Evolutionary conservation across 2,329 filamentous ascomycete species (phyloP), one percentile per base, ranked within the genome.

Genomic region (Rhinocladiella similis): DNA sequence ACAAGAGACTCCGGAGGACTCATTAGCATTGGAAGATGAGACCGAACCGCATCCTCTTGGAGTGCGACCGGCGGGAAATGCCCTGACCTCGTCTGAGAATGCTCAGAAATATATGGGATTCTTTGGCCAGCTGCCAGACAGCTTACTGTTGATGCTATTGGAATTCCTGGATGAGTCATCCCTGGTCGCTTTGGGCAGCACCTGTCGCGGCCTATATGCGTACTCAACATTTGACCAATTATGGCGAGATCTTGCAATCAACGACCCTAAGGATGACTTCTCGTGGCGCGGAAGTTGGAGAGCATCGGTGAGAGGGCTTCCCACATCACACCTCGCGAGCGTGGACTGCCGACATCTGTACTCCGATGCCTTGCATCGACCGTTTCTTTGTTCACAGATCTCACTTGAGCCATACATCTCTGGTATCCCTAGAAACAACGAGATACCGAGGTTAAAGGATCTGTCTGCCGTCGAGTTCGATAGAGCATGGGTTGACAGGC

Each of bases 331-430:
- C 55, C 77, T 82, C 47, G 79, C 84, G 36, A 77, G 73, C 12
- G 76, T 96, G 35, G 81, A 88, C 64, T 96, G 92, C 73, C 81
- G 81, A 50, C 84, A 86, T 66, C 84, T 97, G 50, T 97, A 90
- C 72, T 97, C 93, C 13, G 93, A 99, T 72, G 86, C 89, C 6
- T 80, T 97, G 20, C 90, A 97, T 72, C 84, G 92, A 9, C 93
- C 93, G 0, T 97, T 95, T 71, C 87, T 90, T 64, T 97, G 93
- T 75, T 88, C 90, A 45, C 84, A 96, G 68, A 85, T 91, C 25
- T 73, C 82, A 1, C 75, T 96, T 39, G 71, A 76, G 5, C 82
- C 83, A 1, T 96, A 87, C 70, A 81, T 84, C 7, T 78, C 78
- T 20, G 83, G 82, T 49, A 96, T 97, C 36, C 91, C 92, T 1